Base-by-base conservation (phyloP, 805 yeast genomes). In the Tetrapisispora iriomotensis region DNA sequence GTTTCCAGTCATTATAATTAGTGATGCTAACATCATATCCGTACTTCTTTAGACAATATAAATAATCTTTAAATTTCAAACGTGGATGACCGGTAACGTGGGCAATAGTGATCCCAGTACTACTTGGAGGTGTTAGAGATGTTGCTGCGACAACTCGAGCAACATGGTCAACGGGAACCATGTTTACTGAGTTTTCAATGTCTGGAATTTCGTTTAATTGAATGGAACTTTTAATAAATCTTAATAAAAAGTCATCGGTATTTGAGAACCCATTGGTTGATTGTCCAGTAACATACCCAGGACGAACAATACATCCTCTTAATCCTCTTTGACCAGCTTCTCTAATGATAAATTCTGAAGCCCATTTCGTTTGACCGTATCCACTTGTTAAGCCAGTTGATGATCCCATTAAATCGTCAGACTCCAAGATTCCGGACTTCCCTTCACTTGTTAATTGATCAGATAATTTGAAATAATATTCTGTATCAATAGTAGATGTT, bases 1-100 rank as follows among this genome's bases (percentile, higher is more conserved):
- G 64, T 44, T 82, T 79, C 99, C 99, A 92, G 15, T 71, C 66
- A 12, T 77, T 72, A 56, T 92, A 92, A 50, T 77, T 83, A 12
- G 71, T 71, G 34, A 70, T 67, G 43, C 65, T 62, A 34, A 83
- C 76, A 17, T 68, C 53, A 62, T 84, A 94, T 8, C 98, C 98
- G 52, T 75, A 90, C 12, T 64, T 58, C 40, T 68, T 63, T 55
- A 88, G 68, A 8, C 79, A 55, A 14, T 77, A 75, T 49, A 92
- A 65, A 65, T 77, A 90, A 48, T 82, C 78, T 53, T 76, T 79
- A 66, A 88, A 82, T 30, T 74, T 67, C 43, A 86, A 77, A 59
- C 98, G 77, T 44, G 99, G 99, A 53, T 92, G 97, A 19, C 90
- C 94, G 6, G 97, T 92, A n/a, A 92, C 96, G 33, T 92, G 98